Evolutionary conservation across 768 basidiomycete genomes (phyloP), one percentile per base, ranked within the genome.

Genomic region (Mycena galopus): DNA sequence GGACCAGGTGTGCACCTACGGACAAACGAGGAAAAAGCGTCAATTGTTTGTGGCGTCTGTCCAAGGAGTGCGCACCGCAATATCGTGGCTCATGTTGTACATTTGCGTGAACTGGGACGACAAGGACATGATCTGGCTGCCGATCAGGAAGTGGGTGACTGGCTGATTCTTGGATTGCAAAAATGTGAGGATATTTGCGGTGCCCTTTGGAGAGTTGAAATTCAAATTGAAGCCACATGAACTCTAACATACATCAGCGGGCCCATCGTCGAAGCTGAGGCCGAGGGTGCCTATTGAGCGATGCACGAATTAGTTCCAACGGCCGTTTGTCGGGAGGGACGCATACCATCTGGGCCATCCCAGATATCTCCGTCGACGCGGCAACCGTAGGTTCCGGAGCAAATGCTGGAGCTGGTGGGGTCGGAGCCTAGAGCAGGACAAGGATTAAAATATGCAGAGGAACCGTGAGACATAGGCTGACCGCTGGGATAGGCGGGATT

Each of bases 101-200:
- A 85, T 17, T 4, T 33, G 50, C 16, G 30, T 23, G 63, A 76
- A 74, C 51, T 69, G 33, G 30, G 61, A 33, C 5, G 73, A 63
- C 27, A 42, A n/a, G 42, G 25, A 29, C 51, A 72, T 29, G 9
- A 76, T 73, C 33, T 72, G 69, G 32, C 64, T 79, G n/a, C 96
- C 96, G 73, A 98, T 97, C 85, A 96, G 89, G 81, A 97, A 97
- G 79, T 97, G 95, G 8, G 96, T 97, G 10, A 91, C 92, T n/a
- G 80, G 87, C 67, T 90, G 82, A 69, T 92, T 89, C 65, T 96
- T 87, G 21, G 84, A 61, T 65, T 85, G 73, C 58, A 98, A 84
- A 81, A 95, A 97, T 5, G 87, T 76, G 76, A 94, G 89, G 23
- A 98, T 87, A 12, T 73, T 67, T 0, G 77, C 75, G 12, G 88